Evolutionary conservation across 192 early-diverging fungal genomes (phyloP), one percentile per base, ranked within the genome.

Genomic region (Powellomyces hirtus): DNA sequence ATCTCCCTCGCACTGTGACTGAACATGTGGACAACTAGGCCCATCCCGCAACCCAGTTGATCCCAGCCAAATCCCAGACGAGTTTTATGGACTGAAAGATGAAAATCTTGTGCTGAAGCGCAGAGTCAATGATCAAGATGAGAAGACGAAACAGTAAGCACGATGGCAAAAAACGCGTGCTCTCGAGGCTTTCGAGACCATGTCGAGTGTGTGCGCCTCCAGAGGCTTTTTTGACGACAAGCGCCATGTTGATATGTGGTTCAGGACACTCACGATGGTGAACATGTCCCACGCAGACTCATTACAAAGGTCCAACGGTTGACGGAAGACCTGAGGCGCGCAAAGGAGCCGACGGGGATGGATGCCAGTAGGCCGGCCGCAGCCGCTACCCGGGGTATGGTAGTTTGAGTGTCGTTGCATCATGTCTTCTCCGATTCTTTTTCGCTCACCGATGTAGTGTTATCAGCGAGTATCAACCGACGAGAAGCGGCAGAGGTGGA

Each of bases 51-150:
- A n/a, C n/a, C n/a, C n/a, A n/a, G n/a, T n/a, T n/a, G 46, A 49
- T 24, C 4, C 46, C 2, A 49, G 26, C 26, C 2, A 49, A 3
- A 49, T 49, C 26, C 46, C 71, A 0, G 79, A 81, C 29, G 62
- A 70, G 16, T 13, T 79, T 1, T 79, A 69, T 50, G 56, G 30
- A 16, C 72, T 84, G 52, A 75, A 68, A 57, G 68, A 77, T 42
- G 80, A 85, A 40, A 85, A 82, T 76, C 18, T 83, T 20, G 31
- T 26, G 8, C 64, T 85, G 0, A 85, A 85, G 59, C 74, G 75
- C 64, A 72, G 77, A 56, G 22, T 85, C 8, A 80, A 75, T 66
- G 30, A 62, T 13, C 76, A 78, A 46, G 80, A 85, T 49, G 80
- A 83, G 38, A 75, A 73, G 6, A 76, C 80, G 0, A 82, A 82